These are phyloP conservation scores for Myxozyma geophila DNA, from an alignment of 805 yeast species.

Conservation along the genomic window DNA sequence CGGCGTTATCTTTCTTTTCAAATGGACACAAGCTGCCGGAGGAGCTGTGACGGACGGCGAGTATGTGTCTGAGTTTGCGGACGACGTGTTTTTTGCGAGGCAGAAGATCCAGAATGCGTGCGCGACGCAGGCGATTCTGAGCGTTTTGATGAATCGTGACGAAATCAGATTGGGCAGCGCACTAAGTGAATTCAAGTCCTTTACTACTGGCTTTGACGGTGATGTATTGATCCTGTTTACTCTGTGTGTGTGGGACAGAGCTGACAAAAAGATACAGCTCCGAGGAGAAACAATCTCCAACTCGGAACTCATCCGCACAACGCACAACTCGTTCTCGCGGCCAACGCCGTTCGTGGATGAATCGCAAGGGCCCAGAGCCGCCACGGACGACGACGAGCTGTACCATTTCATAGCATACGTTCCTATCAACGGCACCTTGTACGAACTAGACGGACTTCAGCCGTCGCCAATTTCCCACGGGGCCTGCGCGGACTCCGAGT, in stretches of 20 bases:
- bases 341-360: constrained; percentile 60
- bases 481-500: constrained; percentile 49
- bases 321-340: constrained; percentile 65
- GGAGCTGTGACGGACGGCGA: constrained; percentile 51
- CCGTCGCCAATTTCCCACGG: constrained; percentile 61
- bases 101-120: constrained; percentile 72
- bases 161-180: constrained; percentile 55
- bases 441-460: constrained; percentile 68
- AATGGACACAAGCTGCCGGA: constrained; percentile 53
- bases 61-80: constrained; percentile 47
- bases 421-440: constrained; percentile 51
- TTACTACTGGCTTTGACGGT: constrained; percentile 59
- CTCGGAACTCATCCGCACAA: constrained; percentile 58
- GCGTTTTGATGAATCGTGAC: constrained; percentile 55
- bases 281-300: constrained; percentile 66
- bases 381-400: constrained; percentile 47
- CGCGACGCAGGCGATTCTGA: constrained; percentile 73
- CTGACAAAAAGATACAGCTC: constrained; percentile 38
- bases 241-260: not conserved
- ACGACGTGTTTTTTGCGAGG: constrained; percentile 60
- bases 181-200: constrained; percentile 54
- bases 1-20: constrained; percentile 67
- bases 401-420: constrained; percentile 67
- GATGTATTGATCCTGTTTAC: constrained; percentile 23
- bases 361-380: constrained; percentile 22